Conservation (phyloP, 1,139 yeast genomes). For the Magnusiomyces sp. region DNA sequence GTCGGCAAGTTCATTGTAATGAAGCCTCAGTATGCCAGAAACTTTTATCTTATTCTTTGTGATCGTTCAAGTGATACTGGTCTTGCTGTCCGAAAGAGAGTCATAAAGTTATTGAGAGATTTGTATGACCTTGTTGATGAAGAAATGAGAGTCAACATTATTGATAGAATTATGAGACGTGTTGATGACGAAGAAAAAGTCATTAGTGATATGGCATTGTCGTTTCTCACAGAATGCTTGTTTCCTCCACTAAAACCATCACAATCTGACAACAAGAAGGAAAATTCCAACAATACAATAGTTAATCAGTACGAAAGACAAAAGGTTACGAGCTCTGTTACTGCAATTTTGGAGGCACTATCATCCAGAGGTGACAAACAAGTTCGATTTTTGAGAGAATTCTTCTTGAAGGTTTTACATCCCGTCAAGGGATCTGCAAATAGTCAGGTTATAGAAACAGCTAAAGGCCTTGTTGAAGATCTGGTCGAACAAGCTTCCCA, state of each 20-base stretch:
- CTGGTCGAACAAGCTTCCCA: slow-evolving; percentile 22
- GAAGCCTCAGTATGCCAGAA: slow-evolving; percentile 39
- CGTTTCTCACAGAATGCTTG: slow-evolving; percentile 40
- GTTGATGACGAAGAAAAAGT: slow-evolving; percentile 64
- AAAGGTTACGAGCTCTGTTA: slow-evolving; percentile 4
- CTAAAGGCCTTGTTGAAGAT: slow-evolving; percentile 15
- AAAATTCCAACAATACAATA: slow-evolving; percentile 7
- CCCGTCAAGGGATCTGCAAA: slow-evolving; percentile 18
- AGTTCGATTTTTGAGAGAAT: slow-evolving; percentile 11
- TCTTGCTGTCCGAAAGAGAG: slow-evolving; percentile 54
- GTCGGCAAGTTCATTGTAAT: slow-evolving; percentile 44
- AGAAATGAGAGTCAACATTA: slow-evolving; percentile 37
- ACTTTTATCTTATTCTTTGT: slow-evolving; percentile 45
- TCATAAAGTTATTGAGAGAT: slow-evolving; percentile 43
- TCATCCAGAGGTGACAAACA: slow-evolving; percentile 12
- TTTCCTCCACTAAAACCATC: slow-evolving; percentile 26
- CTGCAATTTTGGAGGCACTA: slow-evolving; percentile 8
- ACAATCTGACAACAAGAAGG: not conserved
- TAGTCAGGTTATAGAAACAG: slow-evolving; percentile 14
- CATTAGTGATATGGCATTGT: slow-evolving; percentile 41
- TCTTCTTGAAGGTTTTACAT: slow-evolving; percentile 14
- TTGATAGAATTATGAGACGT: slow-evolving; percentile 45
- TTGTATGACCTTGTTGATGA: slow-evolving; percentile 39
- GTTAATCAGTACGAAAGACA: slow-evolving; percentile 8
- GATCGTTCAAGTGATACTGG: slow-evolving; percentile 52